phyloP scores from a whole-genome alignment of 1,139 yeast species.

The Ogataea hybrid region DNA sequence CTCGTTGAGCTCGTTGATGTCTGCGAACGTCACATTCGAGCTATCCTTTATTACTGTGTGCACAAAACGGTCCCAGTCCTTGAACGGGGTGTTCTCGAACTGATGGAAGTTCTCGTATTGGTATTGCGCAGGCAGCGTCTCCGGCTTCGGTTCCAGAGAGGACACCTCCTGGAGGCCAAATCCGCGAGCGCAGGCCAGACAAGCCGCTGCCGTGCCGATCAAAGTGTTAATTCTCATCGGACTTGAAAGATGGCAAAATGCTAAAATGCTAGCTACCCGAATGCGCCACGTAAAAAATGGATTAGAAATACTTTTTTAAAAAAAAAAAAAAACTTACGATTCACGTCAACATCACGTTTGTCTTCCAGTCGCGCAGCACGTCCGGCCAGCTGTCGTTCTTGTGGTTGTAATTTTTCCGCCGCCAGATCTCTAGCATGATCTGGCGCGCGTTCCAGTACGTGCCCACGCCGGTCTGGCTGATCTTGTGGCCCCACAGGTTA shows the following conservation, averaged over 20 bases:
- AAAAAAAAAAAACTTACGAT: constrained; percentile 1
- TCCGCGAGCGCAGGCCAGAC: constrained; percentile 5
- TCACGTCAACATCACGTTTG: constrained; percentile 71
- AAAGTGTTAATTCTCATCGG: constrained; percentile 4
- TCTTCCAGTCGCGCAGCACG: constrained; percentile 80
- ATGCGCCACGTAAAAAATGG: constrained; percentile 8
- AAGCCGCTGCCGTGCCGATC: background rate
- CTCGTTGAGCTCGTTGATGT: constrained; percentile 50
- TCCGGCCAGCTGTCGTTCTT: constrained; percentile 72
- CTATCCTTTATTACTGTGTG: constrained; percentile 27
- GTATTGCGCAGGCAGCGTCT: constrained; percentile 22
- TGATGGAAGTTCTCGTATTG: constrained; percentile 28
- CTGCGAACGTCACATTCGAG: constrained; percentile 48
- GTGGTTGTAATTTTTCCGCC: constrained; percentile 60
- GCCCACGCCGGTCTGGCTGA: constrained; percentile 73
- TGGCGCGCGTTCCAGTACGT: constrained; percentile 86
- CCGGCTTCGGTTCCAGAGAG: constrained; percentile 29
- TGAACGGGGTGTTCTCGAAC: constrained; percentile 31
- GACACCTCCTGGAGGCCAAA: constrained; percentile 16
- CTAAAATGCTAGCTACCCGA: background rate
- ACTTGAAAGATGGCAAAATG: background rate
- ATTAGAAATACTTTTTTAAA: no score
- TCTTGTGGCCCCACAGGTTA: constrained; percentile 78
- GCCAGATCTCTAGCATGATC: constrained; percentile 85
- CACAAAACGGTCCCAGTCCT: constrained; percentile 23